Base-by-base conservation (phyloP, 116 monocot genomes). In the Phalaenopsis hybrid region DNA sequence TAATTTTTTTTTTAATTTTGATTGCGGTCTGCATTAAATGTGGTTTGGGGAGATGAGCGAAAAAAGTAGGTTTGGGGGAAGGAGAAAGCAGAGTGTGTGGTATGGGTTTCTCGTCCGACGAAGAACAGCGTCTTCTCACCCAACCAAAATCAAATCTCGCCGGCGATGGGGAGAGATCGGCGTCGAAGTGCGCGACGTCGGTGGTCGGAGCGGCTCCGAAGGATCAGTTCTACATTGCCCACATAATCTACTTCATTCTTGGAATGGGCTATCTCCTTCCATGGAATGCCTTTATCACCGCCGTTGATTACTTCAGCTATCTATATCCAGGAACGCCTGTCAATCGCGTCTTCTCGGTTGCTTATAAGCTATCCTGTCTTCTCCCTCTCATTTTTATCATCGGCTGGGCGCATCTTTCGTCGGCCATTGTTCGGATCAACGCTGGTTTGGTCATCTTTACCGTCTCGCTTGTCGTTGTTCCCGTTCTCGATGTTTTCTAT, bases 291-390 rank as follows among this genome's bases (percentile, higher is more conserved):
- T n/a, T n/a, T n/a, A n/a, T n/a, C n/a, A n/a, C n/a, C n/a, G n/a
- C n/a, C n/a, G n/a, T n/a, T n/a, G n/a, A n/a, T n/a, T n/a, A n/a
- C n/a, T n/a, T n/a, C n/a, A n/a, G n/a, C n/a, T n/a, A n/a, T n/a
- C n/a, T n/a, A n/a, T n/a, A n/a, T n/a, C n/a, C n/a, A n/a, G n/a
- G n/a, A n/a, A 91, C 74, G 69, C 75, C 93, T 44, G 84, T 96
- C 48, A 93, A 96, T 83, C 92, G 96, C 46, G 85, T 92, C 88
- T 96, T 93, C 89, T 82, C 96, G 81, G 89, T 96, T 61, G 72
- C 85, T 43, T 93, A 96, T 89, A 93, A 90, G 93, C 20, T 86
- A 85, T 73, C 83, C 81, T 85, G 89, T 82, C 83, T 96, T 61
- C 6, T 92, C 57, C 82, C 86, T 80, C 89, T 92, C 23, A 37